Percentiles rank a stretch among this genome's conserved stretches.
These are phyloP conservation scores for Phytophthora boehmeriae DNA, from an alignment of 352 stramenopile species.

Conservation along the genomic window DNA sequence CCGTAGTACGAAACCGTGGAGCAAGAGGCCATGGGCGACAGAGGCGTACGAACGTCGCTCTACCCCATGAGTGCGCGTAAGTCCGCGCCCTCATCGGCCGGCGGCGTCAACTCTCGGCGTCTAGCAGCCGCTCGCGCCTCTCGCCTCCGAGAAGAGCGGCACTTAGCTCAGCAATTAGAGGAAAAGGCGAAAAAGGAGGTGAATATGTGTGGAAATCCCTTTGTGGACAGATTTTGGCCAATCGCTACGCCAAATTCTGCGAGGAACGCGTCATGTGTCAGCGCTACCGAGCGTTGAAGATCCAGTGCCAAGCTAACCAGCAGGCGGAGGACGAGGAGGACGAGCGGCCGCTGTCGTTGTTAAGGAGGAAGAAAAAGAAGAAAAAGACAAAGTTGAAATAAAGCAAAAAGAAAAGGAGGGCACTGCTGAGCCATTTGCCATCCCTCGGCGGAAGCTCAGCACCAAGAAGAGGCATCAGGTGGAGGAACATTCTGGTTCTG, in stretches of 20 bases:
- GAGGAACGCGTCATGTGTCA: conserved; percentile 58
- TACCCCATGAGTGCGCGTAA: conserved; percentile 31
- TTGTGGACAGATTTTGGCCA: conserved; percentile 52
- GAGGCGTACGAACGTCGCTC: background rate
- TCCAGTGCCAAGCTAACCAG: conserved; percentile 50
- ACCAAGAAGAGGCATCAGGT: conserved; percentile 5
- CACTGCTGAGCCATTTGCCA: conserved; percentile 33
- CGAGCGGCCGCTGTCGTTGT: conserved; percentile 8
- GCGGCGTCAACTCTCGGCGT: conserved; percentile 23
- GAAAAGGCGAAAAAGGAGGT: background rate
- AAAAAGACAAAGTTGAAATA: background rate
- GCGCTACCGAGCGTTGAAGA: conserved; percentile 49
- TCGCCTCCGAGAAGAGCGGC: background rate
- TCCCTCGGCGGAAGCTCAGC: conserved; percentile 32
- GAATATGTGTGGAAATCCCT: conserved; percentile 54
- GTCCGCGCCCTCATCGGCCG: conserved; percentile 23
- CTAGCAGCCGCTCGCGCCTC: conserved; percentile 9
- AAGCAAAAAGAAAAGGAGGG: conserved; percentile 4
- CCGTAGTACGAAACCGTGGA: conserved; percentile 1
- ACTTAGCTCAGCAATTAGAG: background rate
- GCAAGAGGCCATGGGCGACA: conserved; percentile 22
- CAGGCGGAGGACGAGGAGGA: conserved; percentile 28
- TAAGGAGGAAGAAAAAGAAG: conserved; percentile 17
- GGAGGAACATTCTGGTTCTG: conserved; percentile 1
- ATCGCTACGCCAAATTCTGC: conserved; percentile 51